These are phyloP conservation scores for Colletotrichum caudatum DNA, from an alignment of 2,329 filamentous ascomycete genomes.

Conservation along the genomic window DNA sequence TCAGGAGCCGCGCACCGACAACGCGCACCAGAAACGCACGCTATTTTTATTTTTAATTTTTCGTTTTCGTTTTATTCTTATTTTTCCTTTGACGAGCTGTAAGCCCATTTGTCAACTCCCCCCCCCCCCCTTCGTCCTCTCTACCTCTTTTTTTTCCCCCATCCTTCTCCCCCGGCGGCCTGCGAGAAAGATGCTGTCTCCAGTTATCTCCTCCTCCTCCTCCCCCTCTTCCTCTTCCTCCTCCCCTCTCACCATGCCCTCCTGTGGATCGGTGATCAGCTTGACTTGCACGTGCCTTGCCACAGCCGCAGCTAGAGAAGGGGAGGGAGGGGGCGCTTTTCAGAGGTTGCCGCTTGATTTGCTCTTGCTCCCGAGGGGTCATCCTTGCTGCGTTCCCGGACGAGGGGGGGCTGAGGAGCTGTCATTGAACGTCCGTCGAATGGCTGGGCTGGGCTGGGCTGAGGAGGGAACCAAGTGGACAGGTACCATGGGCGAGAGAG, in stretches of 20 bases:
- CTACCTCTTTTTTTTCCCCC: too few relatives aligned
- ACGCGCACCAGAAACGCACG: background rate
- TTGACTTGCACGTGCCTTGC: background rate
- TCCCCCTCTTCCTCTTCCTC: background rate
- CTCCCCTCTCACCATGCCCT: background rate
- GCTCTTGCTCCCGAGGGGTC: background rate
- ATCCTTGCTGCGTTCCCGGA: background rate
- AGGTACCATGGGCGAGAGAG: slow-evolving; percentile 1
- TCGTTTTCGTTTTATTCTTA: background rate
- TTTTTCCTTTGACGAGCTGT: background rate
- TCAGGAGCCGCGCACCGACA: slow-evolving; percentile 17
- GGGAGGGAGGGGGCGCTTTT: too few relatives aligned
- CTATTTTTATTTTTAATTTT: background rate
- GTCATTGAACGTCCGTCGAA: slow-evolving; percentile 9
- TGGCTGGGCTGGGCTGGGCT: background rate
- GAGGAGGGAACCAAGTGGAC: background rate
- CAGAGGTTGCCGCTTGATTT: background rate
- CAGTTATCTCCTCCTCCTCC: too few relatives aligned
- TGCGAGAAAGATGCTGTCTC: background rate
- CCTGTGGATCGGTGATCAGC: background rate
- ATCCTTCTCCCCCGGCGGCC: background rate
- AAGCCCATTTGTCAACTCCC: background rate
- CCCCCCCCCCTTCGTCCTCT: background rate
- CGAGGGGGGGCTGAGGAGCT: slow-evolving; percentile 2
- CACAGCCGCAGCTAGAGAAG: background rate